Percentiles rank a stretch among this genome's conserved stretches.
phyloP scores from a whole-genome alignment of 495 filamentous ascomycete species.

The Tuber melanosporum region DNA sequence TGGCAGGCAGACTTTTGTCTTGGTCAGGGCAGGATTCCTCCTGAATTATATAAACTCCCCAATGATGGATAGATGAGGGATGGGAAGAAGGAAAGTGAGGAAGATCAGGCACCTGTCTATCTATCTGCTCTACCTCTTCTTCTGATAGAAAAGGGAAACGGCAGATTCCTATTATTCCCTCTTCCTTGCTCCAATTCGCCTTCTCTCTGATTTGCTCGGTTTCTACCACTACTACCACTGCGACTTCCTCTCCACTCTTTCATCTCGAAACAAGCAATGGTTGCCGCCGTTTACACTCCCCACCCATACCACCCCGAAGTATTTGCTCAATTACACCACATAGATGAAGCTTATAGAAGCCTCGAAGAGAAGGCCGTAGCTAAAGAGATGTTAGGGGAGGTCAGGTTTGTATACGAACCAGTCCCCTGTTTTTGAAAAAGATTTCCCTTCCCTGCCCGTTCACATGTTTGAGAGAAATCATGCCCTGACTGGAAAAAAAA shows the following conservation, averaged over 20 bases:
- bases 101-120: neutral
- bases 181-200: neutral
- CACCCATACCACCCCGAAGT: conserved; percentile 20
- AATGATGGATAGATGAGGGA: neutral
- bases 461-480: neutral
- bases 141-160: neutral
- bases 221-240: neutral
- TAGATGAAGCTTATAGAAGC: conserved; percentile 25
- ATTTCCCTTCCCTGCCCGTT: neutral
- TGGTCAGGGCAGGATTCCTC: neutral
- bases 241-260: neutral
- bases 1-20: neutral
- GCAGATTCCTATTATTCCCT: neutral
- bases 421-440: neutral
- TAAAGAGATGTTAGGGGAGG: conserved; percentile 14
- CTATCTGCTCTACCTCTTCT: neutral
- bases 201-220: neutral
- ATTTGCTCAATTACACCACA: conserved; percentile 14
- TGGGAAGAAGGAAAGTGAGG: neutral
- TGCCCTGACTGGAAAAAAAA: neutral
- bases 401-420: conserved; percentile 19
- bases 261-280: conserved; percentile 18
- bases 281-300: conserved; percentile 9
- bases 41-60: neutral
- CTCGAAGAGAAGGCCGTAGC: conserved; percentile 20